These are phyloP conservation scores for Sphagnurus paluster DNA, from an alignment of 1,284 basidiomycete genomes.

Conservation along the genomic window DNA sequence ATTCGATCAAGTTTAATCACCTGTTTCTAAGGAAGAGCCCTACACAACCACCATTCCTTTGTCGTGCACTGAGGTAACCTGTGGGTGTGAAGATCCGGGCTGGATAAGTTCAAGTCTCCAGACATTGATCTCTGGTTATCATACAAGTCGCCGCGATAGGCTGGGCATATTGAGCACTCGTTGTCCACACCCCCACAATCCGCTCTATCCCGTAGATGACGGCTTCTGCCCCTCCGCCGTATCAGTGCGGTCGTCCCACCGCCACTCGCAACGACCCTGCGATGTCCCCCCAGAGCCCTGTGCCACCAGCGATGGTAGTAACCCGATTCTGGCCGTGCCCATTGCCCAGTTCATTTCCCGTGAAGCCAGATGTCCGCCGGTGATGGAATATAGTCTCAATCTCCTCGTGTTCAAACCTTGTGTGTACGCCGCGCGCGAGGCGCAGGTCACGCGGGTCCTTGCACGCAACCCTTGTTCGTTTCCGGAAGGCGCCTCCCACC, in stretches of 20 bases:
- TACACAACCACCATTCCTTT: too few species aligned
- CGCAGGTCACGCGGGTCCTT: constrained; percentile 7
- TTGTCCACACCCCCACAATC: background rate
- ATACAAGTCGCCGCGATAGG: too few species aligned
- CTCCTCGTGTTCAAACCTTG: constrained; percentile 9
- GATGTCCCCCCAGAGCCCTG: constrained; percentile 5
- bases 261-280: constrained; percentile 10
- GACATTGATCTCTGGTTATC: too few species aligned
- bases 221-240: constrained; percentile 8
- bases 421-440: constrained; percentile 4
- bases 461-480: background rate
- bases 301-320: constrained; percentile 13
- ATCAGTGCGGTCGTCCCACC: constrained; percentile 3
- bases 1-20: too few species aligned
- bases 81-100: too few species aligned
- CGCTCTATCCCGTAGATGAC: background rate
- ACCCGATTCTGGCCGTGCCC: constrained; percentile 9
- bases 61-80: too few species aligned
- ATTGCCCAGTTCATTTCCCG: constrained; percentile 16
- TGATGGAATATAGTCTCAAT: constrained; percentile 5
- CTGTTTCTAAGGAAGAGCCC: too few species aligned
- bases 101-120: too few species aligned
- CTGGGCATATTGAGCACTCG: too few species aligned
- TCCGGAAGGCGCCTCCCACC: constrained; percentile 5
- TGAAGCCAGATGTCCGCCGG: constrained; percentile 4